Percentiles rank a stretch among this genome's conserved stretches.
Conservation (phyloP, 306 rosid species). For the Inga leiocalycina region DNA sequence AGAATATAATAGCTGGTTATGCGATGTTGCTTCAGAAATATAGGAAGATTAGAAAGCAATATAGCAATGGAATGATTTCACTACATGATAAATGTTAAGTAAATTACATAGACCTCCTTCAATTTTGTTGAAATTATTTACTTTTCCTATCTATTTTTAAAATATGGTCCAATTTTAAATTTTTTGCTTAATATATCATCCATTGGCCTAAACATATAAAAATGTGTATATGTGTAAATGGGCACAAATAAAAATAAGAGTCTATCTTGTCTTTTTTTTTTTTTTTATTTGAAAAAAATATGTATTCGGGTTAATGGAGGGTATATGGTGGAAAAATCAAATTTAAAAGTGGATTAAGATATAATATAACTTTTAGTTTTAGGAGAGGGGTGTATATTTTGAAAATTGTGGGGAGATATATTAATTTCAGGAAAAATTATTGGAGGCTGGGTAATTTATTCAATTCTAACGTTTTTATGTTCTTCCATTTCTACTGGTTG, state of each 20-base stretch:
- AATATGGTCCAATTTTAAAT: neutral
- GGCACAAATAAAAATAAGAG: neutral
- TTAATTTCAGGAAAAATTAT: neutral
- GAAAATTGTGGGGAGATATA: neutral
- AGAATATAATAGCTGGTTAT: constrained; percentile 55
- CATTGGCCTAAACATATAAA: neutral
- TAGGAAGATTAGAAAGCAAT: constrained; percentile 67
- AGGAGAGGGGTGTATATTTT: neutral
- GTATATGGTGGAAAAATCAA: neutral
- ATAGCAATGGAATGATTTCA: constrained; percentile 75
- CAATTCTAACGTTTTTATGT: constrained; percentile 12
- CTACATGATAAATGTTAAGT: constrained; percentile 47
- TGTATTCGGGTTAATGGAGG: neutral
- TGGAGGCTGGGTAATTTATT: neutral
- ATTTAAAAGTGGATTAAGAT: neutral
- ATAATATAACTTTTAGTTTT: neutral
- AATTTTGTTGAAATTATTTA: neutral
- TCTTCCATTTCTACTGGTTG: neutral
- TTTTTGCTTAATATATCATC: neutral
- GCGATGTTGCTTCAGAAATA: constrained; percentile 62
- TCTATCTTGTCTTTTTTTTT: neutral
- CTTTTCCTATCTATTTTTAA: neutral
- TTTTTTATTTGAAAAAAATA: neutral
- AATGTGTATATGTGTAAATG: neutral
- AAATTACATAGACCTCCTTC: neutral